Percentiles rank a stretch among this genome's conserved stretches.
Evolutionary conservation across 768 basidiomycete species (phyloP).

Genomic region (Lentinula sp.): DNA sequence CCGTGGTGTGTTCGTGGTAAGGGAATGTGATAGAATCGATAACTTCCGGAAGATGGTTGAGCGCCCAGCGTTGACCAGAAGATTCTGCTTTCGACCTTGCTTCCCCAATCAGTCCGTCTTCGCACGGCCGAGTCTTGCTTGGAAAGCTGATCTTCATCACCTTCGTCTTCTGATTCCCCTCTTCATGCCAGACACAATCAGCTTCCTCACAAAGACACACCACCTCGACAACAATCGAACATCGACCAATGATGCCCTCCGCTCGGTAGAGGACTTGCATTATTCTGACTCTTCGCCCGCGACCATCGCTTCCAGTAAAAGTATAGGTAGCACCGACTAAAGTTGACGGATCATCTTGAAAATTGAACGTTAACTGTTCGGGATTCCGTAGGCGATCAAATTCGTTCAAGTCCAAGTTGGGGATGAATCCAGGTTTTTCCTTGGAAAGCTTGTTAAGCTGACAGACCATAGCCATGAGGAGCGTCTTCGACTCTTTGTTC

Average conservation of each 20-base stretch:
- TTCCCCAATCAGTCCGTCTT: not conserved
- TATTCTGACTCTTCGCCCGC: not conserved
- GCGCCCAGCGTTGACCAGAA: not conserved
- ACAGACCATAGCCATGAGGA: not conserved
- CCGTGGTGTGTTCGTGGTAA: not conserved
- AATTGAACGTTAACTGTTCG: not conserved
- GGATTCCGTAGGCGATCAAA: not conserved
- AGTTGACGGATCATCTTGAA: not conserved
- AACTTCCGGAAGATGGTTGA: not conserved
- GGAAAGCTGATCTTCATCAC: not conserved
- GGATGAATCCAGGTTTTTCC: not conserved
- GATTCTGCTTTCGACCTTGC: not conserved
- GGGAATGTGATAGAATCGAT: not conserved
- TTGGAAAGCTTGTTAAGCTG: not conserved
- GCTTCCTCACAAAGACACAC: not conserved
- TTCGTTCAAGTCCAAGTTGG: not conserved
- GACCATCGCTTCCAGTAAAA: not conserved
- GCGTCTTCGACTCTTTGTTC: not conserved
- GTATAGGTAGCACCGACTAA: not conserved
- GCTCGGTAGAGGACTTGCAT: not conserved
- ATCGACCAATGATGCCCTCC: not conserved
- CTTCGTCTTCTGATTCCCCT: too few relatives aligned
- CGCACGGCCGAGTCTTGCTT: not conserved
- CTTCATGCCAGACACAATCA: not conserved
- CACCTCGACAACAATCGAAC: not conserved